Conservation (phyloP, 805 yeast genomes). For the Candida gorgasii region DNA sequence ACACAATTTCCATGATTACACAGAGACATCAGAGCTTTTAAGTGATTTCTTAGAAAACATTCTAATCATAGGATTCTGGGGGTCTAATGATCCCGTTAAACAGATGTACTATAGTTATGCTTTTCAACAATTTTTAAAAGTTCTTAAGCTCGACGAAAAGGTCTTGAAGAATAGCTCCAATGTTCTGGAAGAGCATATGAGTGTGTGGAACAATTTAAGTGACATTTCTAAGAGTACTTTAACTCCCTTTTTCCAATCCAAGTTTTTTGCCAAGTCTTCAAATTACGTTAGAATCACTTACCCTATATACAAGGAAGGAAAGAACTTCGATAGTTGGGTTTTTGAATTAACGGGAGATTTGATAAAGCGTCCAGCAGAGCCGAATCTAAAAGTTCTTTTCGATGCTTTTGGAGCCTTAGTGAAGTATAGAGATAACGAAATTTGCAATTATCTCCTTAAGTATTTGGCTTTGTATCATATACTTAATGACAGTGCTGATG, state of each 20-base stretch:
- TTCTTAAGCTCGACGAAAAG: slow-evolving; percentile 47
- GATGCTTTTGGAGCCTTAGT: slow-evolving; percentile 64
- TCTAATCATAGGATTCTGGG: slow-evolving; percentile 84
- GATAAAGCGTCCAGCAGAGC: slow-evolving; percentile 43
- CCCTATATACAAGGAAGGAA: slow-evolving; percentile 63
- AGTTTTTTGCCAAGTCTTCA: slow-evolving; percentile 52
- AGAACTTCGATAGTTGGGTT: slow-evolving; percentile 71
- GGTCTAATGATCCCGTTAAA: slow-evolving; percentile 81
- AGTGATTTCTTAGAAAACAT: slow-evolving; percentile 62
- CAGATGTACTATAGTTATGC: slow-evolving; percentile 85
- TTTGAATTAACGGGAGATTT: slow-evolving; percentile 67
- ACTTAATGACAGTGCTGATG: slow-evolving; percentile 28
- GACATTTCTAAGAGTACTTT: slow-evolving; percentile 71
- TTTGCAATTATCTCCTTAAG: slow-evolving; percentile 74
- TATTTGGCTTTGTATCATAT: slow-evolving; percentile 70
- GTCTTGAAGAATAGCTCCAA: slow-evolving; percentile 12
- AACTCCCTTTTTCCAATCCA: slow-evolving; percentile 72
- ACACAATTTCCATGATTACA: slow-evolving; percentile 59
- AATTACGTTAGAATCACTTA: slow-evolving; percentile 49
- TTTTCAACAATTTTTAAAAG: slow-evolving; percentile 80
- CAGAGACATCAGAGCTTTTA: slow-evolving; percentile 67
- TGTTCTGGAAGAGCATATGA: slow-evolving; percentile 17
- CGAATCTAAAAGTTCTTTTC: slow-evolving; percentile 44
- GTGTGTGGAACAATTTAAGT: slow-evolving; percentile 64
- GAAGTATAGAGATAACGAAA: slow-evolving; percentile 65